phyloP scores from a whole-genome alignment of 306 rosid species.

The Dicorynia guianensis region DNA sequence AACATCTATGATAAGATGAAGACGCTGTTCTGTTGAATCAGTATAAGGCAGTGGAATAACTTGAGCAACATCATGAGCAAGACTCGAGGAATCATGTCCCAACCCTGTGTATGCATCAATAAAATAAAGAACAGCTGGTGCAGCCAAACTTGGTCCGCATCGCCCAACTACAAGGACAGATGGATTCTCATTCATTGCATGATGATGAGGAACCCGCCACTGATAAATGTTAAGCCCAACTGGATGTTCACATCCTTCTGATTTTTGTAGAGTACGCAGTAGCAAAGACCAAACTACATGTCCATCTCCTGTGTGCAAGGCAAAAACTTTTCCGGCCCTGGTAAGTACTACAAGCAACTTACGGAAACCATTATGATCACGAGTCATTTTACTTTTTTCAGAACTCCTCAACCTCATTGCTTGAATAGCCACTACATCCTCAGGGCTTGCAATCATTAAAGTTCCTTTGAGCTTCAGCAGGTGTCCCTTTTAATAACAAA shows the following conservation, averaged over 20 bases:
- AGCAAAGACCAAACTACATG: slow-evolving; percentile 88
- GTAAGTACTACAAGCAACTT: slow-evolving; percentile 89
- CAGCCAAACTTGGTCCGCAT: slow-evolving; percentile 70
- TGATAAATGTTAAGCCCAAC: slow-evolving; percentile 82
- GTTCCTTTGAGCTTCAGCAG: slow-evolving; percentile 94
- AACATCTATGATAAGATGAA: slow-evolving; percentile 78
- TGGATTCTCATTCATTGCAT: slow-evolving; percentile 93
- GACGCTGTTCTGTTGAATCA: slow-evolving; percentile 89
- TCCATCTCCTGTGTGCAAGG: slow-evolving; percentile 98
- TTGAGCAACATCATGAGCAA: slow-evolving; percentile 65
- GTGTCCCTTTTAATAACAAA: slow-evolving; percentile 76
- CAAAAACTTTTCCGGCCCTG: slow-evolving; percentile 88
- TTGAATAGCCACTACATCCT: slow-evolving; percentile 87
- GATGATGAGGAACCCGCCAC: slow-evolving; percentile 99
- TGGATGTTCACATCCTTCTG: slow-evolving; percentile 72
- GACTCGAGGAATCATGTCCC: slow-evolving; percentile 67
- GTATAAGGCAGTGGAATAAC: slow-evolving; percentile 87
- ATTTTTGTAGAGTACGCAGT: slow-evolving; percentile 63
- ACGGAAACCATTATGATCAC: slow-evolving; percentile 98
- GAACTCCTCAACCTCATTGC: slow-evolving; percentile 83
- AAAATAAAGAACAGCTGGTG: slow-evolving; percentile 78
- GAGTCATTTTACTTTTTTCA: slow-evolving; percentile 96
- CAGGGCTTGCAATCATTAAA: slow-evolving; percentile 91
- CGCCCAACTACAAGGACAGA: slow-evolving; percentile 81
- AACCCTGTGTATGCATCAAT: slow-evolving; percentile 83